Base-by-base conservation (phyloP, 345 rosid genomes). In the Abelmoschus esculentus region DNA sequence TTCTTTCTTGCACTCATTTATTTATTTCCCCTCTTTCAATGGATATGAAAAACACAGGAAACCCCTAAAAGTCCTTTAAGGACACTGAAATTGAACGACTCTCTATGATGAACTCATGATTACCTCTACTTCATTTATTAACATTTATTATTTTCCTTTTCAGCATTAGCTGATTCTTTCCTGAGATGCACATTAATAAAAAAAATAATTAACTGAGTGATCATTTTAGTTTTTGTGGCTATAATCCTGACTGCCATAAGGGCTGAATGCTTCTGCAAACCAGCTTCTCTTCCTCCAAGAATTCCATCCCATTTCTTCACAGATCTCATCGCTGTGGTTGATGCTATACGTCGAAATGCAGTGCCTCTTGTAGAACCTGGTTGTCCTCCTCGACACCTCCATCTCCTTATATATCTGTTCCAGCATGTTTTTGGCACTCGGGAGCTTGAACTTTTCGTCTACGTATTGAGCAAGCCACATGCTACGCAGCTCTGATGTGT, bases 281-380 rank as follows among this genome's bases (percentile, higher is more conserved):
- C 82, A 78, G 77, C 73, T 87, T 31, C 78, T 70, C 82, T 92
- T 92, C 80, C 98, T 82, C 86, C 86, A 79, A 53, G 87, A 67
- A 56, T 69, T 83, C 86, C 90, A 84, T 6, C 92, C 96, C 91
- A 92, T 88, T 73, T 92, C 96, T 63, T 80, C 76, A 70, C 96
- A 92, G 52, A 92, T 71, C 58, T 87, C 97, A 69, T 92, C 96
- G 0, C 88, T 85, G 72, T 90, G 96, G 60, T 87, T 86, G 80
- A 93, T 93, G 76, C 98, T 93, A 77, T 75, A 90, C 15, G 98
- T 89, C 12, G 98, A 86, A n/a, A 90, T 90, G 82, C 98, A 93
- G 53, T 89, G 92, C 75, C 90, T 85, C 34, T 87, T 83, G 75
- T 90, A 87, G 73, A 90, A 93, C 76, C 97, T 81, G 47, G 89